Evolutionary conservation across 345 rosid species (phyloP).

Genomic region (Jatropha curcas): DNA sequence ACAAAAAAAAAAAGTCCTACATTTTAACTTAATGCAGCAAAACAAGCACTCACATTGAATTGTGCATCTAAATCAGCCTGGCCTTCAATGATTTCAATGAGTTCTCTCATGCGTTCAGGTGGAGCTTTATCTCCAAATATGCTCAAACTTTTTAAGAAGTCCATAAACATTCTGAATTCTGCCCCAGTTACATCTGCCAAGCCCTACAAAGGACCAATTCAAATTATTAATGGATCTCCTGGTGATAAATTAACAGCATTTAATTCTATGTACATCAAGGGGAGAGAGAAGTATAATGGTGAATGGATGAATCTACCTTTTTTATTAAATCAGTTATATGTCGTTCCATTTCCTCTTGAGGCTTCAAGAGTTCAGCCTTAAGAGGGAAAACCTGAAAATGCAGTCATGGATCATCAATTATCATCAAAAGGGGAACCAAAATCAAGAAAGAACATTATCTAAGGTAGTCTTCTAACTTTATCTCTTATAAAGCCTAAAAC

Average conservation of each 20-base stretch:
- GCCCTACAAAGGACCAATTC: slow-evolving; percentile 52
- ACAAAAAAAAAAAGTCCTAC: background rate
- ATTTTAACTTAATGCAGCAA: background rate
- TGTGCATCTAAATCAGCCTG: slow-evolving; percentile 96
- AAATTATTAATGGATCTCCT: slow-evolving; percentile 16
- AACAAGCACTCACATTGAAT: slow-evolving; percentile 62
- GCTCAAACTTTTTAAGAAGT: slow-evolving; percentile 81
- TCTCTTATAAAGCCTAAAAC: slow-evolving; percentile 82
- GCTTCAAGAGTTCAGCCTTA: slow-evolving; percentile 85
- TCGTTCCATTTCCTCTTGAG: slow-evolving; percentile 96
- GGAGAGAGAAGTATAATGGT: background rate
- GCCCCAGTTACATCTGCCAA: slow-evolving; percentile 95
- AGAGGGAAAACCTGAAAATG: slow-evolving; percentile 78
- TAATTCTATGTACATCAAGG: background rate
- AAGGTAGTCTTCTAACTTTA: slow-evolving; percentile 52
- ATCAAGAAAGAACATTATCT: background rate
- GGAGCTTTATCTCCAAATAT: slow-evolving; percentile 96
- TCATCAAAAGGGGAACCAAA: slow-evolving; percentile 1
- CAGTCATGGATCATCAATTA: slow-evolving; percentile 10
- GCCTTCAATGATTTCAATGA: slow-evolving; percentile 81
- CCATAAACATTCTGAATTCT: slow-evolving; percentile 98
- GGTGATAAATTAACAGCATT: background rate
- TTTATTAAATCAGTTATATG: slow-evolving; percentile 89
- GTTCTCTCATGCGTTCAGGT: slow-evolving; percentile 91
- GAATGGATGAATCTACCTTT: slow-evolving; percentile 50